Evolutionary conservation across 768 basidiomycete species (phyloP).

Genomic region (Erythrobasidium yunnanense): DNA sequence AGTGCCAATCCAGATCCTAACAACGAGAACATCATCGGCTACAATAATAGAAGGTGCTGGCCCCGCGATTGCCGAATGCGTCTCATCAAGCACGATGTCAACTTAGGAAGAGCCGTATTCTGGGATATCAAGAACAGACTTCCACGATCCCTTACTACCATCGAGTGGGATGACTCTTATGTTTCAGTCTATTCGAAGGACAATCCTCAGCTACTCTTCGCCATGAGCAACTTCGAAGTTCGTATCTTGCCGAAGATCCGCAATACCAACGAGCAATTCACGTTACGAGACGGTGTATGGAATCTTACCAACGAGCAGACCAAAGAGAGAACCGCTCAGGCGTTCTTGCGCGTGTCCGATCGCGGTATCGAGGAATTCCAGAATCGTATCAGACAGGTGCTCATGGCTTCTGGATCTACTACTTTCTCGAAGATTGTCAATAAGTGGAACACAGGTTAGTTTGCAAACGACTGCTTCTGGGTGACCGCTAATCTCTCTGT

Average conservation of each 20-base stretch:
- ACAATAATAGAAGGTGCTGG: slow-evolving; percentile 99
- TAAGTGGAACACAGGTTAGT: slow-evolving; percentile 94
- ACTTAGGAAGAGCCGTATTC: slow-evolving; percentile 91
- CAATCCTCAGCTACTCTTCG: slow-evolving; percentile 93
- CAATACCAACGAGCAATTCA: slow-evolving; percentile 92
- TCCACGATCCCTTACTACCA: slow-evolving; percentile 88
- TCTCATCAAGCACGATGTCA: slow-evolving; percentile 98
- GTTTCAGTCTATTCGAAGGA: slow-evolving; percentile 76
- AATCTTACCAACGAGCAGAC: slow-evolving; percentile 93
- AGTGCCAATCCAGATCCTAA: slow-evolving; percentile 94
- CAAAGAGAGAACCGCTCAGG: slow-evolving; percentile 94
- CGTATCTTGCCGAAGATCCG: slow-evolving; percentile 93
- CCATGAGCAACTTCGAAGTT: slow-evolving; percentile 98
- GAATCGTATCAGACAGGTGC: slow-evolving; percentile 79
- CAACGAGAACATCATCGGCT: slow-evolving; percentile 97
- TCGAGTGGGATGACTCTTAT: slow-evolving; percentile 92
- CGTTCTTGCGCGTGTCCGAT: slow-evolving; percentile 93
- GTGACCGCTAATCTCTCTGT: neutral
- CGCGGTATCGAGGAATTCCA: slow-evolving; percentile 88
- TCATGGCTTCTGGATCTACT: slow-evolving; percentile 97
- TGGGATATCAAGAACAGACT: slow-evolving; percentile 99
- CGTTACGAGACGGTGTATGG: slow-evolving; percentile 54
- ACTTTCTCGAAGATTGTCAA: slow-evolving; percentile 99
- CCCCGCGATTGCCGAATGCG: slow-evolving; percentile 98
- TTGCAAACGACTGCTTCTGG: slow-evolving; percentile 43